A percentile compares a stretch with the other conserved stretches of the same genome.
phyloP scores from a whole-genome alignment of 352 stramenopile genomes.

The Phytophthora nicotianae region DNA sequence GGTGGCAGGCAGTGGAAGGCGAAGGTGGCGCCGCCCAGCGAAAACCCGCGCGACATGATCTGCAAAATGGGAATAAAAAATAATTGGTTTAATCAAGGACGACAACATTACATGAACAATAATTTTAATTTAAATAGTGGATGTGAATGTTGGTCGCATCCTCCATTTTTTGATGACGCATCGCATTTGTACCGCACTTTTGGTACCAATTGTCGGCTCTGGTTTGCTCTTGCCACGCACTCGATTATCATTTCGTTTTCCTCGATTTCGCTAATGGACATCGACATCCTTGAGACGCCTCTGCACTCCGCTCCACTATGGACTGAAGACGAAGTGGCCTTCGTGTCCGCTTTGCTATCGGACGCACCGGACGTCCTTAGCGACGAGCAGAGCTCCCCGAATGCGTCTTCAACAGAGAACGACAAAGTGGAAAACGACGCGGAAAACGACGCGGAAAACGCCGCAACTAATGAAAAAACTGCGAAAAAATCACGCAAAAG shows the following conservation, averaged over 20 bases:
- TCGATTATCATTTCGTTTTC: conserved; percentile 11
- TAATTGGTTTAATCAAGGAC: no score
- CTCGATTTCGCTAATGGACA: conserved; percentile 13
- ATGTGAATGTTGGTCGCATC: conserved; percentile 8
- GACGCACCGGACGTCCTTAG: conserved; percentile 24
- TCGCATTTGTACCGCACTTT: conserved; percentile 3
- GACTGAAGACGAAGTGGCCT: conserved; percentile 33
- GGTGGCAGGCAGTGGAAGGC: conserved; percentile 37
- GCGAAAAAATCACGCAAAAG: conserved; percentile 8
- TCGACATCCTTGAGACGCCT: conserved; percentile 25
- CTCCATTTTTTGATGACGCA: conserved; percentile 21
- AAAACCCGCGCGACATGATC: conserved; percentile 28
- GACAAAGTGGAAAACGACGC: not conserved
- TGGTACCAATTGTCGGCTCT: conserved; percentile 1
- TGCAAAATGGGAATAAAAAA: not conserved
- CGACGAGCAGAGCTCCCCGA: conserved; percentile 15
- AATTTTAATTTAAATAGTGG: no score
- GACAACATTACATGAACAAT: no score
- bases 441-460: not conserved
- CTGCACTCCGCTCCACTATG: conserved; percentile 13
- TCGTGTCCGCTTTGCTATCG: conserved; percentile 33
- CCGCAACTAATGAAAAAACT: conserved; percentile 1
- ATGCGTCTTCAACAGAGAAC: conserved; percentile 9
- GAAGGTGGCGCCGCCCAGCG: conserved; percentile 37
- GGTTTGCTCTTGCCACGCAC: conserved; percentile 3